phyloP scores from a whole-genome alignment of 495 filamentous ascomycete species.

The Lophium mytilinum region DNA sequence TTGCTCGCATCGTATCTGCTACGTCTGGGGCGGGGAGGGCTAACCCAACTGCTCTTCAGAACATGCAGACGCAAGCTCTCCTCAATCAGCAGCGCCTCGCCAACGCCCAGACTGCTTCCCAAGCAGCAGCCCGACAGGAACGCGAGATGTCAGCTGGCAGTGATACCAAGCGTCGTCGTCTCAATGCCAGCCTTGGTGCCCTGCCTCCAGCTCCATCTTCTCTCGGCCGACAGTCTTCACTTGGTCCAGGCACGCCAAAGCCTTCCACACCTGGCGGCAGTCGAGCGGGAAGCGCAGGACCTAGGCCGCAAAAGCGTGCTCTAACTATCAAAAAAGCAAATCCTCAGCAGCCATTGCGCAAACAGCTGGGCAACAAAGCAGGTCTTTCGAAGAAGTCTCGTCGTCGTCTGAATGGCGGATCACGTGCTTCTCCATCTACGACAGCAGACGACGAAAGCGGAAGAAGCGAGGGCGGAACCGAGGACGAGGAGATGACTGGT shows the following conservation, averaged over 20 bases:
- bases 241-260: conserved; percentile 84
- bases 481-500: conserved; percentile 24
- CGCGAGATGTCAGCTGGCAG: conserved; percentile 73
- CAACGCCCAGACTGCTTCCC: conserved; percentile 13
- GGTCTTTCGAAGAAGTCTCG: conserved; percentile 22
- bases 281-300: conserved; percentile 33
- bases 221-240: conserved; percentile 67
- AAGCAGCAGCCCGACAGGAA: conserved; percentile 27
- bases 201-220: conserved; percentile 63
- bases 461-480: conserved; percentile 22
- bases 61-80: conserved; percentile 19
- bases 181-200: conserved; percentile 55
- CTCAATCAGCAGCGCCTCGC: conserved; percentile 18
- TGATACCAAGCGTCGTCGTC: conserved; percentile 62
- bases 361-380: conserved; percentile 34
- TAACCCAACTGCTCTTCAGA: conserved; percentile 13
- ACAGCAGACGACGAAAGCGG: conserved; percentile 29
- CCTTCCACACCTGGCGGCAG: conserved; percentile 62
- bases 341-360: conserved; percentile 42
- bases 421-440: conserved; percentile 26
- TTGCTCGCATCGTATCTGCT: conserved; percentile 30
- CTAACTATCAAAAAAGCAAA: conserved; percentile 52
- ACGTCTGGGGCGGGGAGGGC: conserved; percentile 15
- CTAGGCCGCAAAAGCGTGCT: conserved; percentile 48
- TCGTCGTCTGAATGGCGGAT: conserved; percentile 13